Evolutionary conservation across 106 monocot species (phyloP).

Genomic region (Platanthera zijinensis): DNA sequence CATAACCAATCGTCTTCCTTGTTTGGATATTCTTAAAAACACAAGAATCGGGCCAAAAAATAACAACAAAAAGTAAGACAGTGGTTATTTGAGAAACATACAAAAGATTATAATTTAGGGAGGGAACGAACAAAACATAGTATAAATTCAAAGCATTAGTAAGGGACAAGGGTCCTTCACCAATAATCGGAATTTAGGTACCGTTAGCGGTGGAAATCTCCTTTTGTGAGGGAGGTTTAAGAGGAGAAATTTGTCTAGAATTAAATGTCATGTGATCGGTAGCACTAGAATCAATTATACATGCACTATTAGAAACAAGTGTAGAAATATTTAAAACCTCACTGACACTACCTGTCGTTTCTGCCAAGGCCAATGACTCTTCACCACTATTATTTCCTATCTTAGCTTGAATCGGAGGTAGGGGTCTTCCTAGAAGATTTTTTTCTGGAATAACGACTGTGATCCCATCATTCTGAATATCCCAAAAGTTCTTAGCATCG

Average conservation of each 20-base stretch:
- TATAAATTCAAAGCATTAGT: background rate
- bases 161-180: background rate
- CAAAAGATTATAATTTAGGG: background rate
- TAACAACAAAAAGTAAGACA: background rate
- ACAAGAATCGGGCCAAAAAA: background rate
- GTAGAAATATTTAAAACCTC: background rate
- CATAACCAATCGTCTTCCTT: too few species aligned
- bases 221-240: constrained; percentile 9
- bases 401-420: background rate
- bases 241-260: background rate
- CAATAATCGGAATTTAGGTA: too few species aligned
- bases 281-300: too few species aligned
- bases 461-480: too few species aligned
- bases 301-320: constrained; percentile 5
- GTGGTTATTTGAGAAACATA: background rate
- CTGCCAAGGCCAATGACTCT: background rate
- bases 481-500: too few species aligned
- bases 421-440: too few species aligned
- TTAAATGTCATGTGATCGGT: constrained; percentile 3
- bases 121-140: background rate
- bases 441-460: too few species aligned
- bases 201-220: background rate
- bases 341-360: background rate
- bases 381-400: too few species aligned
- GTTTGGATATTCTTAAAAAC: too few species aligned